Percentiles rank a stretch among this genome's conserved stretches.
Conservation (phyloP, 495 filamentous ascomycete species). For the Apodospora peruviana region DNA sequence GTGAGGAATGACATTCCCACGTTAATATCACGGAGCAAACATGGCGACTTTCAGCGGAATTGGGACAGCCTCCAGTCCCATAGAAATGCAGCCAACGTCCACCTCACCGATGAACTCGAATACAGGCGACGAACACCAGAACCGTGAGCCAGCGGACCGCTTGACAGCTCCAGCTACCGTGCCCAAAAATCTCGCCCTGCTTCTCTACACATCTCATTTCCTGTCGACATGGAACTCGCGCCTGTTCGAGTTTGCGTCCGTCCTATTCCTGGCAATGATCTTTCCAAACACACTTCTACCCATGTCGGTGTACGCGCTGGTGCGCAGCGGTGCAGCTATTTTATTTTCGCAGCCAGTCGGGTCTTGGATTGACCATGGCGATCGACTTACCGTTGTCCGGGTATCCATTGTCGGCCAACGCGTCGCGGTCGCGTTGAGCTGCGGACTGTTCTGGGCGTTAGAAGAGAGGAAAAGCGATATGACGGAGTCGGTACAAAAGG, state of each 20-base stretch:
- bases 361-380: constrained; percentile 18
- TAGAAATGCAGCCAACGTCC: not conserved
- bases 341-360: constrained; percentile 19
- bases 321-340: constrained; percentile 25
- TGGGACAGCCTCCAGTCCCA: no score
- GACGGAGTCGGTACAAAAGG: not conserved
- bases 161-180: not conserved
- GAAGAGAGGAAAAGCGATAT: not conserved
- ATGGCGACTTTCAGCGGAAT: no score
- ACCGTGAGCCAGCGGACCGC: not conserved
- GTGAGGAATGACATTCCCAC: no score
- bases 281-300: constrained; percentile 51
- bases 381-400: constrained; percentile 25
- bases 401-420: constrained; percentile 28
- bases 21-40: no score
- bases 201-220: constrained; percentile 45
- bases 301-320: constrained; percentile 32
- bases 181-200: not conserved
- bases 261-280: constrained; percentile 54
- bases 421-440: constrained; percentile 18
- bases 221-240: constrained; percentile 69
- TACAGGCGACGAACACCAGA: not conserved
- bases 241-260: constrained; percentile 60
- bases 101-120: not conserved
- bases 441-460: constrained; percentile 17